Base-by-base conservation (phyloP, 495 filamentous ascomycete species). In the Penicillium paradoxum region DNA sequence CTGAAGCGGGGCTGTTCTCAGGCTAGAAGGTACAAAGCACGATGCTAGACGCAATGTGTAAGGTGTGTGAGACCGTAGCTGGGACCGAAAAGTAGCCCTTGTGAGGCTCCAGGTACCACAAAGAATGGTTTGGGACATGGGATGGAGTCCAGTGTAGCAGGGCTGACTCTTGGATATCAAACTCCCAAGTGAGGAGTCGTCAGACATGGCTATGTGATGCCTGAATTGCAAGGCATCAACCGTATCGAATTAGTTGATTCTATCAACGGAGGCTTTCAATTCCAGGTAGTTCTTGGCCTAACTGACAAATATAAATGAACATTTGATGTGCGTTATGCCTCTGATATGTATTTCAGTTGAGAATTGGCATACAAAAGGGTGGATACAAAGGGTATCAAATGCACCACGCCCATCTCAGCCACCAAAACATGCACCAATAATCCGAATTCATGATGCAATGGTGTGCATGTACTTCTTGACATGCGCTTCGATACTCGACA, bases 401-500 rank as follows among this genome's bases (percentile, higher is more conserved):
- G 44, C 42, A 44, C 27, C 42, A 44, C 27, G 18, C 18, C 48
- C 38, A 42, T 19, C 38, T 15, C 13, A 43, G 13, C 34, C 34
- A 37, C 32, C 24, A 22, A 21, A 2, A 15, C 18, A 39, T 40
- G 27, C 27, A 40, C 18, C 18, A 27, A 34, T 8, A 29, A 48
- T 33, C 33, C 15, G 11, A 30, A 43, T n/a, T 25, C 46, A 58
- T 34, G 15, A 51, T 24, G 37, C 42, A 19, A 48, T 30, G 3
- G 49, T 43, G 2, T 34, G 39, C 57, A 66, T 49, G 49, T 66
- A 48, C 61, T 58, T 58, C 58, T 59, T 52, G 1, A 76, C 65
- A 63, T 71, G 66, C 14, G 58, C 62, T 39, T 75, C 69, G 54
- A 79, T 69, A 42, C 50, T 41, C 46, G 59, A 50, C 56, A 73